Evolutionary conservation across 2,329 filamentous ascomycete genomes (phyloP), one percentile per base, ranked within the genome.

Genomic region (Colletotrichum noveboracense): DNA sequence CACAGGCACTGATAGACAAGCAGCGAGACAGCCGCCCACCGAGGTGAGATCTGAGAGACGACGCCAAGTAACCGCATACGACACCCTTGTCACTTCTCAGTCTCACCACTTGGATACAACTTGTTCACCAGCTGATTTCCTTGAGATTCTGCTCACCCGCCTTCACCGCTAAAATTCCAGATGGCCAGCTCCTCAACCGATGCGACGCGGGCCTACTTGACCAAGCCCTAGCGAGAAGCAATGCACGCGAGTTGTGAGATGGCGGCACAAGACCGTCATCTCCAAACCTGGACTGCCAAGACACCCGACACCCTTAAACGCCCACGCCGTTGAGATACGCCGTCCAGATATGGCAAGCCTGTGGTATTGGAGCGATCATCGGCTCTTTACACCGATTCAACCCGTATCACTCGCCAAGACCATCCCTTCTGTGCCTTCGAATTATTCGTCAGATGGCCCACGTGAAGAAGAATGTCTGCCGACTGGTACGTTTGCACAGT

Each of bases 221-320:
- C n/a, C 18, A 52, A n/a, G 30, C 48, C 28, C 32, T 32, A 72
- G 38, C 30, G 18, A 56, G 43, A 75, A 13, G 34, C 38, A 26
- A 64, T 75, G 73, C 64, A 73, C 36, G 38, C 73, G 73, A 75
- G 30, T 71, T 75, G 36, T 75, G 72, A 75, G 73, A 72, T 67
- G 62, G 69, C 70, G n/a, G 38, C 38, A 64, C 61, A 72, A 38
- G 70, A 75, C 70, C 62, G 43, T 75, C 73, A 73, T 75, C 70
- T 73, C 70, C 56, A 34, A 72, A 48, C 56, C 56, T 30, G 56
- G 70, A 52, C 48, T 24, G 73, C 73, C 62, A 73, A 75, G 73
- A 34, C 38, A 24, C 34, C 26, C 26, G 34, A 21, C 32, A 64
- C 66, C 66, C 60, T 55, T 55, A 24, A 36, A 30, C 71, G 71